These are phyloP conservation scores for Penicillium tannophilum DNA, from an alignment of 495 filamentous ascomycete species.

Conservation along the genomic window DNA sequence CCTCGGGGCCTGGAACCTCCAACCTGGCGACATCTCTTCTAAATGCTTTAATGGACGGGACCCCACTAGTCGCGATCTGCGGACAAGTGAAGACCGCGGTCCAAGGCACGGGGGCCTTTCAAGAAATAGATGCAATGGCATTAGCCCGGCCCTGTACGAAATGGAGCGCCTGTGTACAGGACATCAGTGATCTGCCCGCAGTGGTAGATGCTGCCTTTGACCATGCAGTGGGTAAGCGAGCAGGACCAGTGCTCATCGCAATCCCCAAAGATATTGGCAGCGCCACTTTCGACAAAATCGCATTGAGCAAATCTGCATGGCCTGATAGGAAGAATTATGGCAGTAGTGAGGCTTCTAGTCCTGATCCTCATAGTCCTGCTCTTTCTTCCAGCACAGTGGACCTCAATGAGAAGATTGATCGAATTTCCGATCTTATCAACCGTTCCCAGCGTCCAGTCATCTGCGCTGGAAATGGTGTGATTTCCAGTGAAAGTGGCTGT, in stretches of 20 bases:
- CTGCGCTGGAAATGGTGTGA: conserved; percentile 61
- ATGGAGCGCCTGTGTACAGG: conserved; percentile 65
- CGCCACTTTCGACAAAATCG: conserved; percentile 35
- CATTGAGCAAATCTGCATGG: neutral
- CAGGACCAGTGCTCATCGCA: conserved; percentile 63
- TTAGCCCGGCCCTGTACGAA: conserved; percentile 66
- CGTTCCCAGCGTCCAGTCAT: conserved; percentile 61
- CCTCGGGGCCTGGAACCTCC: conserved; percentile 65
- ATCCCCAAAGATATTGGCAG: conserved; percentile 63
- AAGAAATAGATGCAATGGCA: conserved; percentile 65
- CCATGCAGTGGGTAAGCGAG: conserved; percentile 59
- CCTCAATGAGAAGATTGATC: neutral
- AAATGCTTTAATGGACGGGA: conserved; percentile 63
- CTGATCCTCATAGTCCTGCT: too few relatives aligned
- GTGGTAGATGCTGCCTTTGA: conserved; percentile 65
- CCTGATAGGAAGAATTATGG: neutral
- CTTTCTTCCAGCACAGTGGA: neutral
- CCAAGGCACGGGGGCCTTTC: conserved; percentile 64
- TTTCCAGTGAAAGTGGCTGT: conserved; percentile 53
- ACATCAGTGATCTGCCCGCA: conserved; percentile 58
- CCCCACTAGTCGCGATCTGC: conserved; percentile 63
- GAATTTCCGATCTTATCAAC: conserved; percentile 55
- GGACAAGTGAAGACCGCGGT: conserved; percentile 59
- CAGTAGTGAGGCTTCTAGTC: too few relatives aligned
- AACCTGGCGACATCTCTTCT: conserved; percentile 66